A percentile compares a stretch with the other conserved stretches of the same genome.
phyloP scores from a whole-genome alignment of 2,329 filamentous ascomycete species.

The Fusarium lateritium region DNA sequence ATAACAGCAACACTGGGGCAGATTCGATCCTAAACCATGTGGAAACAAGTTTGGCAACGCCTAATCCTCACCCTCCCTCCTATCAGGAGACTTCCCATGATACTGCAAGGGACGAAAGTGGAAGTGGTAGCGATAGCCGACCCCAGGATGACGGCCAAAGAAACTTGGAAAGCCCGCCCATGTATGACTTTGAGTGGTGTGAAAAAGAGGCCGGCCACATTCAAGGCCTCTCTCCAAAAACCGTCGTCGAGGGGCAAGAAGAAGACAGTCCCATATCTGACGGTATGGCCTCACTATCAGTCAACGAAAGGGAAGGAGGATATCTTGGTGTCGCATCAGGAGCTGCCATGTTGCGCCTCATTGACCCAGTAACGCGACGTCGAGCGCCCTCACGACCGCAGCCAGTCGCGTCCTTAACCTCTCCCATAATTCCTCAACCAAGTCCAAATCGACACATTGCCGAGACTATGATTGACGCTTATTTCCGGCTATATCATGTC shows the following conservation, averaged over 20 bases:
- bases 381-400: slow-evolving; percentile 40
- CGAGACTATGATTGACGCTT: slow-evolving; percentile 52
- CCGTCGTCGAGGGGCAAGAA: slow-evolving; percentile 27
- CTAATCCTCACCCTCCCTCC: not conserved
- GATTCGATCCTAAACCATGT: not conserved
- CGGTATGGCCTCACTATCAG: slow-evolving; percentile 57
- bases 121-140: not conserved
- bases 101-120: not conserved
- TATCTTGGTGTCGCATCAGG: slow-evolving; percentile 64
- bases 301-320: slow-evolving; percentile 57
- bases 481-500: slow-evolving; percentile 61
- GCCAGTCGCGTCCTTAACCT: slow-evolving; percentile 11
- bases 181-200: slow-evolving; percentile 57
- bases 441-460: slow-evolving; percentile 53
- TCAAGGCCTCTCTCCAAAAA: slow-evolving; percentile 47
- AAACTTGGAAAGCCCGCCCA: slow-evolving; percentile 53
- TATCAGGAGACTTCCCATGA: not conserved
- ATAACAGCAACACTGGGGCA: not conserved
- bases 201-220: slow-evolving; percentile 51
- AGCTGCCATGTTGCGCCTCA: slow-evolving; percentile 59
- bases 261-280: slow-evolving; percentile 53
- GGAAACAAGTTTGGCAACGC: not conserved
- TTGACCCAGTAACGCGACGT: slow-evolving; percentile 51
- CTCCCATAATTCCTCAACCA: slow-evolving; percentile 47
- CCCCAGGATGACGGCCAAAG: slow-evolving; percentile 39